A percentile compares a stretch with the other conserved stretches of the same genome.
These are phyloP conservation scores for Hyaloperonospora brassicae DNA, from an alignment of 352 stramenopile species.

Conservation along the genomic window DNA sequence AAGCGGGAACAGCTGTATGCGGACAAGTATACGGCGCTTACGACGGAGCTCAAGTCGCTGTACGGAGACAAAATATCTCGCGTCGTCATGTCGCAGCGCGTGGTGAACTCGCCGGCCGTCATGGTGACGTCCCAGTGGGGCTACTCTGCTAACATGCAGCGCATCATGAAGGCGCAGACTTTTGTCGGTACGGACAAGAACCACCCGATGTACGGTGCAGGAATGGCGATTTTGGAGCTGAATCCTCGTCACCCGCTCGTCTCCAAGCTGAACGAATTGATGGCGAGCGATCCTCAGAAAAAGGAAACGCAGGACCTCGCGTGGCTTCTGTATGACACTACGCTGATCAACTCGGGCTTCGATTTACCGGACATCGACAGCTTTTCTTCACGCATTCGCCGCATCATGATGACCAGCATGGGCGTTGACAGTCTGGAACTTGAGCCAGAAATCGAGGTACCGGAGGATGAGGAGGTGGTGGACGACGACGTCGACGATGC, in stretches of 20 bases:
- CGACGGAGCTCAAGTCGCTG: conserved; percentile 93
- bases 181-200: conserved; percentile 79
- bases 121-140: conserved; percentile 96
- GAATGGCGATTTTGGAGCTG: conserved; percentile 94
- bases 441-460: conserved; percentile 93
- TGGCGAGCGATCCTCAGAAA: conserved; percentile 53
- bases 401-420: conserved; percentile 91
- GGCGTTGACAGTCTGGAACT: conserved; percentile 87
- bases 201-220: conserved; percentile 29
- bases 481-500: conserved; percentile 36
- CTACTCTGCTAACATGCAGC: conserved; percentile 99
- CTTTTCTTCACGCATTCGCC: conserved; percentile 90
- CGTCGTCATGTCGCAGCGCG: conserved; percentile 92
- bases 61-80: conserved; percentile 93
- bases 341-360: conserved; percentile 96
- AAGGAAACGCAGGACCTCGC: conserved; percentile 90
- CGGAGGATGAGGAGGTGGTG: conserved; percentile 49
- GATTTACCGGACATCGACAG: conserved; percentile 90
- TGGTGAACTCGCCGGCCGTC: conserved; percentile 91
- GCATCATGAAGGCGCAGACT: conserved; percentile 98
- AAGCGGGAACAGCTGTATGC: conserved; percentile 95
- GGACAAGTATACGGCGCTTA: conserved; percentile 93
- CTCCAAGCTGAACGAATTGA: conserved; percentile 88
- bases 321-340: conserved; percentile 96
- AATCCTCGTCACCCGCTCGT: conserved; percentile 99